Evolutionary conservation across 176 grass and related monocot species (phyloP).

Genomic region (Oryza officinalis): DNA sequence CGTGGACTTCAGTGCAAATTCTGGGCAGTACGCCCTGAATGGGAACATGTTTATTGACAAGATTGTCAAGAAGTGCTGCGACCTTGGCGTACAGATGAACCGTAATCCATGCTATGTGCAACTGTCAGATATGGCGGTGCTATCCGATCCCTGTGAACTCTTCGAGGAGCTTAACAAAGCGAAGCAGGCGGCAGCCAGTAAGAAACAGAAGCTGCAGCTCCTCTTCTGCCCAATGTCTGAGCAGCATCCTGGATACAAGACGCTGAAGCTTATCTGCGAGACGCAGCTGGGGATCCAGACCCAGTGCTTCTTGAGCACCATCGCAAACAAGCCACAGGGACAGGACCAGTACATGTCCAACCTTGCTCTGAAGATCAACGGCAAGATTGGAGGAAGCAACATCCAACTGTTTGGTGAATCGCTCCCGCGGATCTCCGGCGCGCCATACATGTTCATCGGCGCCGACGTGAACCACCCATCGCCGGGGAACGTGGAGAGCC

Average conservation of each 20-base stretch:
- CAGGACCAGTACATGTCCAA: conserved; percentile 60
- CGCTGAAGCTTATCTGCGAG: conserved; percentile 58
- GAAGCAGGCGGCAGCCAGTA: conserved; percentile 11
- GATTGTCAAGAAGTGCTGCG: conserved; percentile 35
- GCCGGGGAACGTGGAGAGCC: conserved; percentile 42
- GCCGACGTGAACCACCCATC: conserved; percentile 69
- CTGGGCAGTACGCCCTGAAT: background rate
- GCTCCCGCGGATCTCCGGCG: conserved; percentile 38
- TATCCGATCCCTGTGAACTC: conserved; percentile 15
- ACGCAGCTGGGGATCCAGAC: conserved; percentile 62
- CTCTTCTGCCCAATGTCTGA: conserved; percentile 61
- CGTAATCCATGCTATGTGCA: background rate
- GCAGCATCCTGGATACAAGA: conserved; percentile 55
- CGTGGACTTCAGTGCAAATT: conserved; percentile 47
- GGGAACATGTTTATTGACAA: conserved; percentile 15
- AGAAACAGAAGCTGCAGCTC: conserved; percentile 40
- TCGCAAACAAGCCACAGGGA: conserved; percentile 26
- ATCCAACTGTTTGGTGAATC: conserved; percentile 38
- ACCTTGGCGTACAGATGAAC: conserved; percentile 44
- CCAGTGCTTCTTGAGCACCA: conserved; percentile 44
- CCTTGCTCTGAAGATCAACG: conserved; percentile 63
- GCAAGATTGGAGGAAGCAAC: conserved; percentile 63
- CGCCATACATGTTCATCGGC: conserved; percentile 62
- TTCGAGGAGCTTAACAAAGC: conserved; percentile 32
- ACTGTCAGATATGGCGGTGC: conserved; percentile 16